Base-by-base conservation (phyloP, 2,329 filamentous ascomycete genomes). In the Verticillium isaacii region DNA sequence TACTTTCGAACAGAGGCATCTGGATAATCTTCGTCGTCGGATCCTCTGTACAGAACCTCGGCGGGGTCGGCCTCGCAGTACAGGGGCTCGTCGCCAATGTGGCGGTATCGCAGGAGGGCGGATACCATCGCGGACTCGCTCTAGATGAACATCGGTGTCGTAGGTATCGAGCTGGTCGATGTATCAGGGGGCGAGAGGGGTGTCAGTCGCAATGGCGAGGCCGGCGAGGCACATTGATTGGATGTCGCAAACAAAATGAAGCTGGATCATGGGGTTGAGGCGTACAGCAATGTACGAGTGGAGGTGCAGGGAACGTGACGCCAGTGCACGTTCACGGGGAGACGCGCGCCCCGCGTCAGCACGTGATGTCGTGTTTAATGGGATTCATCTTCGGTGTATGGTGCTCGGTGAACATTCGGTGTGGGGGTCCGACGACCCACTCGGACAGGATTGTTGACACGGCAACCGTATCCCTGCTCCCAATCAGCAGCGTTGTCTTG, bases 21-120 rank as follows among this genome's bases (percentile, higher is more conserved):
- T 14, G 80, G 73, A 64, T 85, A 84, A 60, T 82, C 70, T 37
- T 86, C 83, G 57, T 85, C 77, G 56, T 89, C 86, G 7, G 84
- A 84, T n/a, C 84, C 82, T 8, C 79, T 74, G 64, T 79, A 84
- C 17, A 87, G 73, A 14, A 85, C 72, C 50, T 85, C 84, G 60
- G 80, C 73, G 2, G 77, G 68, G 19, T 66, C 58, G 2, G 78
- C 73, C 59, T 82, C 78, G 68, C 78, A 83, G 66, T 85, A 81
- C 32, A 85, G 73, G 2, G 68, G 69, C 56, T 75, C 73, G 59
- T 74, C 65, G 32, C 52, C 55, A 34, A 34, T 34, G 14, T n/a
- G 54, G 29, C 45, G 45, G 19, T 52, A 52, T 52, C 45, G 45
- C 45, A n/a, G 45, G 45, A 52, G 9, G 19, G 45, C 45, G 9